phyloP scores from a whole-genome alignment of 495 filamentous ascomycete genomes.

The Aspergillus olivimuriae region DNA sequence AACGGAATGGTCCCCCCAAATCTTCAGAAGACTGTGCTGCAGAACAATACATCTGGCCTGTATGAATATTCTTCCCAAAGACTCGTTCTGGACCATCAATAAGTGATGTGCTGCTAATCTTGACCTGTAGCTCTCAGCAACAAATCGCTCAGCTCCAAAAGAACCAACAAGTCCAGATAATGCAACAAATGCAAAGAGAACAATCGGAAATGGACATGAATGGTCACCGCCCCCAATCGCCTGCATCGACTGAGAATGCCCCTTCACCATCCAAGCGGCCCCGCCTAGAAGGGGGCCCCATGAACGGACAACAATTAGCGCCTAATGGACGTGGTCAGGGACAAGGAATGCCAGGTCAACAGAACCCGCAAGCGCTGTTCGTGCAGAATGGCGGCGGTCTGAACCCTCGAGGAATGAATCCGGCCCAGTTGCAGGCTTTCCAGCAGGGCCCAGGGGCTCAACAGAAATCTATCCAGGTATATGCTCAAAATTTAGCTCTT shows the following conservation, averaged over 20 bases:
- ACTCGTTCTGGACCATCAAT: background rate
- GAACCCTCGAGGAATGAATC: conserved; percentile 64
- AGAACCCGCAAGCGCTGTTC: conserved; percentile 59
- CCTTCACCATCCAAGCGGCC: conserved; percentile 88
- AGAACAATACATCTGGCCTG: conserved; percentile 55
- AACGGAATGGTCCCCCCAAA: conserved; percentile 42
- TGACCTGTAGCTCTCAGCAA: conserved; percentile 29
- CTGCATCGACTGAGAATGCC: conserved; percentile 76
- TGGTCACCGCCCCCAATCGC: conserved; percentile 73
- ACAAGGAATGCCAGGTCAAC: conserved; percentile 65
- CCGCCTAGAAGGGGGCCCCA: conserved; percentile 70
- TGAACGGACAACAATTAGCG: conserved; percentile 72
- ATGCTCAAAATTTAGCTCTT: conserved; percentile 74
- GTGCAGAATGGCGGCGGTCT: conserved; percentile 67
- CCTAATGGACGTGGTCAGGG: conserved; percentile 70
- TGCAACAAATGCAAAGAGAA: conserved; percentile 76
- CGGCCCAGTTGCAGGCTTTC: conserved; percentile 71
- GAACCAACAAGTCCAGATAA: conserved; percentile 55
- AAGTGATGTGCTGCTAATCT: conserved; percentile 12
- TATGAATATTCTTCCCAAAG: conserved; percentile 19
- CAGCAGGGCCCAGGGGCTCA: conserved; percentile 56
- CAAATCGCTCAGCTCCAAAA: conserved; percentile 64
- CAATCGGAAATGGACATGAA: conserved; percentile 84
- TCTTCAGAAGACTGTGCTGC: conserved; percentile 66
- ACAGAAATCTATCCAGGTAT: conserved; percentile 77